Evolutionary conservation across 345 rosid genomes (phyloP), one percentile per base, ranked within the genome.

Genomic region (Pugionium cornutum): DNA sequence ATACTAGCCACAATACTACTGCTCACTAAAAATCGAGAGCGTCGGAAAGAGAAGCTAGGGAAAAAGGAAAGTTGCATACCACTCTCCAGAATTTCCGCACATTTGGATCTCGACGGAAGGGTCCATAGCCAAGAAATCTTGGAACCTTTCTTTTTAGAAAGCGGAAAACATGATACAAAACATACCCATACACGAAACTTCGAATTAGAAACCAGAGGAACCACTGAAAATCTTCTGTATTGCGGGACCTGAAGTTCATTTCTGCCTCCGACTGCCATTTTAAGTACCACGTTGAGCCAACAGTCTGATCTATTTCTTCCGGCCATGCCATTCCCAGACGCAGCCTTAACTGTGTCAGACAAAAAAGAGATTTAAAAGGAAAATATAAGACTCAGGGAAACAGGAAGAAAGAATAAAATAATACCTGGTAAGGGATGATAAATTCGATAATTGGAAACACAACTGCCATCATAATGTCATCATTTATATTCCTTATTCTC

Each of bases 261-360:
- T 91, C 90, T 56, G 89, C 87, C 77, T 85, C 88, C 53, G 88
- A 84, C 63, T 83, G 95, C 98, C 96, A 91, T 75, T 81, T 50
- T 60, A 91, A 73, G 84, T 87, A 91, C 96, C 96, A 89, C 10
- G 96, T 83, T 32, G 98, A 71, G 64, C 83, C 92, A 76, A 84
- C 87, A 68, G 73, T 55, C 81, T 85, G 90, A 73, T 75, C 86
- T 56, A 83, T 74, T 78, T 89, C 92, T 73, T 87, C 90, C 6
- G 96, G 98, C 95, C 96, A 86, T 47, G 95, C 90, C 89, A 89
- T 86, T 71, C 98, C 96, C 72, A 84, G 75, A 72, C 63, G 84
- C 69, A 86, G 65, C 70, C 90, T 84, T 60, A 87, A 79, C 98
- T 91, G 80, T 60, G 62, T 66, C 25, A 62, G 58, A 47, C 35